A percentile compares a stretch with the other conserved stretches of the same genome.
These are phyloP conservation scores for Thermochaetoides thermophila DNA, from an alignment of 495 filamentous ascomycete species.

Conservation along the genomic window DNA sequence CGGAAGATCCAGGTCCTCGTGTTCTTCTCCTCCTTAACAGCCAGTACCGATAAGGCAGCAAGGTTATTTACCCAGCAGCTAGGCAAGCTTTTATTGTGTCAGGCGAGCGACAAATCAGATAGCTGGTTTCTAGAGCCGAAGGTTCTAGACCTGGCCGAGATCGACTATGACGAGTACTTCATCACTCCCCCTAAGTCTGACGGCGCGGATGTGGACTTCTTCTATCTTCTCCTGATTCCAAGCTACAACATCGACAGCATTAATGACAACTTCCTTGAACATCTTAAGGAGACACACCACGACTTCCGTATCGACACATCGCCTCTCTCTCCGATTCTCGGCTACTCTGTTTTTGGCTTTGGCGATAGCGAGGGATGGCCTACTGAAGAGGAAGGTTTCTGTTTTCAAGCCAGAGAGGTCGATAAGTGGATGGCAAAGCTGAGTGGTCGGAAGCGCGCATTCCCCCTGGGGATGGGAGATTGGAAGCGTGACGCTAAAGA, in stretches of 20 bases:
- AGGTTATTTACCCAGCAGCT: conserved; percentile 41
- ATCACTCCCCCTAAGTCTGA: conserved; percentile 41
- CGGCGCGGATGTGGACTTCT: conserved; percentile 34
- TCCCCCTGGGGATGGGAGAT: conserved; percentile 77
- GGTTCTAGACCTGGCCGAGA: conserved; percentile 65
- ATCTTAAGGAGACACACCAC: conserved; percentile 80
- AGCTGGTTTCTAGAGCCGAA: conserved; percentile 41
- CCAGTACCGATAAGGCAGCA: conserved; percentile 57
- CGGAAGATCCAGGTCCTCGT: conserved; percentile 63
- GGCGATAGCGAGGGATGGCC: conserved; percentile 87
- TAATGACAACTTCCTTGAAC: conserved; percentile 63
- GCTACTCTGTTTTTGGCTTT: conserved; percentile 88
- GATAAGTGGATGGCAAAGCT: conserved; percentile 94
- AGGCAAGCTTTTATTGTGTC: conserved; percentile 14
- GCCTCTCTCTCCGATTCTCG: conserved; percentile 57
- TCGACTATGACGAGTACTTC: conserved; percentile 88
- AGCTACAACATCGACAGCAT: conserved; percentile 88
- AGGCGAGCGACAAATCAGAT: conserved; percentile 5
- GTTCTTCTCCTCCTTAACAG: conserved; percentile 79
- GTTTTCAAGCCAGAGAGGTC: conserved; percentile 72
- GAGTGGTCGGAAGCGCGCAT: conserved; percentile 62
- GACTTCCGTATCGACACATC: conserved; percentile 92
- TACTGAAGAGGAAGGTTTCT: conserved; percentile 78
- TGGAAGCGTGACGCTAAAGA: conserved; percentile 53
- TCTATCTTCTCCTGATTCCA: conserved; percentile 74